phyloP scores from a whole-genome alignment of 1,139 yeast species.

The Yamadazyma triangularis region DNA sequence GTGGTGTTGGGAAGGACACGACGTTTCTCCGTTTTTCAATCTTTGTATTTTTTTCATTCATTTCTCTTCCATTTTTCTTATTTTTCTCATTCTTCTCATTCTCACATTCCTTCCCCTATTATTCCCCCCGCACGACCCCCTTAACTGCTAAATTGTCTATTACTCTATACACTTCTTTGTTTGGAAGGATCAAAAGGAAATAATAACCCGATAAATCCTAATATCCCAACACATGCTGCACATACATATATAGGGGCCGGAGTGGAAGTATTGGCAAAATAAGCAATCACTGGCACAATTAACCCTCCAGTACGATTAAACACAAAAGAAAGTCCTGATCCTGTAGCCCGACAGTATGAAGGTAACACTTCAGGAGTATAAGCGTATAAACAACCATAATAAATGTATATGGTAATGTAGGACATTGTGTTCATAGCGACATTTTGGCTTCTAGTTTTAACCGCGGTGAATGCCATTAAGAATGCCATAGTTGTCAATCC shows the following conservation, averaged over 20 bases:
- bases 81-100: too few relatives aligned
- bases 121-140: too few relatives aligned
- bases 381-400: slow-evolving; percentile 52
- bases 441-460: slow-evolving; percentile 42
- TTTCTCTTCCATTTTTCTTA: too few relatives aligned
- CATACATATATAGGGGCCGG: slow-evolving; percentile 53
- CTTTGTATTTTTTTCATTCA: too few relatives aligned
- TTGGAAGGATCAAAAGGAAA: slow-evolving; percentile 46
- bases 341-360: slow-evolving; percentile 50
- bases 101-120: too few relatives aligned
- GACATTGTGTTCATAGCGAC: slow-evolving; percentile 51
- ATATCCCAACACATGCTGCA: slow-evolving; percentile 46
- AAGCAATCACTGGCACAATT: slow-evolving; percentile 49
- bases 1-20: too few relatives aligned
- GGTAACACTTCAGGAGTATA: slow-evolving; percentile 60
- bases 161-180: slow-evolving; percentile 15
- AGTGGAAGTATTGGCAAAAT: slow-evolving; percentile 38
- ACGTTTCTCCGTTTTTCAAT: too few relatives aligned
- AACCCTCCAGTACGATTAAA: slow-evolving; percentile 43
- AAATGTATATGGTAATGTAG: slow-evolving; percentile 45
- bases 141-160: too few relatives aligned
- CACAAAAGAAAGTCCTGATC: slow-evolving; percentile 47
- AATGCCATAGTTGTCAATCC: slow-evolving; percentile 49
- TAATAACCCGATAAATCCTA: slow-evolving; percentile 35
- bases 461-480: slow-evolving; percentile 53